Evolutionary conservation across 2,329 filamentous ascomycete genomes (phyloP), one percentile per base, ranked within the genome.

Genomic region (Didymella segeticola): DNA sequence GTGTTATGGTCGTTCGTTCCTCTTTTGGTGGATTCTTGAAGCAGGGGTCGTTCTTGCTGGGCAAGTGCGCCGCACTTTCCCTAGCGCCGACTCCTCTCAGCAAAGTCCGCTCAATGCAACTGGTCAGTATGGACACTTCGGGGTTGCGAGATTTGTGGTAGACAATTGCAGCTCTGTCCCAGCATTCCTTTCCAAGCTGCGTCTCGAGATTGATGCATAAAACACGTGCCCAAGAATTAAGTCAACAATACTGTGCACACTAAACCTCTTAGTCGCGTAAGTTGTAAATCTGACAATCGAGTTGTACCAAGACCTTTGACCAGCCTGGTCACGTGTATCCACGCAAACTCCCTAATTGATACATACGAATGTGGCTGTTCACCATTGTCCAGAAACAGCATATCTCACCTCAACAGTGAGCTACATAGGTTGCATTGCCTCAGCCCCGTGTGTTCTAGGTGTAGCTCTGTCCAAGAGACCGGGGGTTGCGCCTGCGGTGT

Each of bases 381-480:
- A 22, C 12, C 15, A 9, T 29, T 20, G 4, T 27, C 22, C 30
- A 10, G 5, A 30, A 12, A 15, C 23, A 17, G 15, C 10, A 15
- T 31, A 20, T 12, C 30, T 33, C 5, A 29, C 23, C 48, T 27
- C 25, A 15, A 10, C 11, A 17, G 3, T 39, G 38, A 6, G 30
- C n/a, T 25, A 38, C 11, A n/a, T 17, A 12, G 33, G 37, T 27
- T 19, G 11, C 10, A 30, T 31, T 14, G 29, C 17, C 29, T 30
- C 41, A 54, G 51, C 51, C 51, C 42, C 30, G 17, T 37, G 14
- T n/a, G 23, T n/a, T 26, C 43, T 14, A 31, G 38, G 33, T 39
- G 27, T 19, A 41, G 25, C 27, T 29, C 11, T 12, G 4, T 6
- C 2, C 3, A 4, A 26, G 43, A 30, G 41, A 41, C 46, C 25